A percentile compares a stretch with the other conserved stretches of the same genome.
These are phyloP conservation scores for Lotus japonicus DNA, from an alignment of 306 rosid genomes.

Conservation along the genomic window DNA sequence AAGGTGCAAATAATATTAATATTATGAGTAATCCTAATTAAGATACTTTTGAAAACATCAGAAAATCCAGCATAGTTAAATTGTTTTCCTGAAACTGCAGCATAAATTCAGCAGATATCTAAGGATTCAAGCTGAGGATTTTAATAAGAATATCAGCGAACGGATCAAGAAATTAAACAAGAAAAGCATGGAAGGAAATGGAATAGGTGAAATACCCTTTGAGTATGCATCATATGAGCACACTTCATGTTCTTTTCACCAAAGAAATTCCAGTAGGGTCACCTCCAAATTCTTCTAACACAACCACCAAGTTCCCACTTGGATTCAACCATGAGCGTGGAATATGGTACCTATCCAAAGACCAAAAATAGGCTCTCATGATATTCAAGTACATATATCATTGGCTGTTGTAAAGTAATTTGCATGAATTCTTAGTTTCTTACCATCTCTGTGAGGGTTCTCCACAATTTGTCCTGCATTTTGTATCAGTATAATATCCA, in stretches of 20 bases:
- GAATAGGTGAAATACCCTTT: slow-evolving; percentile 35
- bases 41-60: too few species aligned
- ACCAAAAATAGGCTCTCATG: not conserved
- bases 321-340: slow-evolving; percentile 85
- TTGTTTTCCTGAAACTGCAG: too few species aligned
- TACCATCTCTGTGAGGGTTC: slow-evolving; percentile 83
- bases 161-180: too few species aligned
- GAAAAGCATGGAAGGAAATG: not conserved
- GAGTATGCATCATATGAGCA: slow-evolving; percentile 35
- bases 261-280: slow-evolving; percentile 59
- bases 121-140: too few species aligned
- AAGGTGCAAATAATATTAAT: too few species aligned
- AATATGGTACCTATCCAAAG: slow-evolving; percentile 76
- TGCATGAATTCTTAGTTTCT: slow-evolving; percentile 26
- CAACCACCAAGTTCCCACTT: slow-evolving; percentile 62
- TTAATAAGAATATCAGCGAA: too few species aligned
- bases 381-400: not conserved
- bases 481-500: slow-evolving; percentile 49
- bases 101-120: too few species aligned
- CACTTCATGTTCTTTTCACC: slow-evolving; percentile 48
- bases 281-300: slow-evolving; percentile 95
- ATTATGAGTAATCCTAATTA: too few species aligned
- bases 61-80: not conserved
- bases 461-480: slow-evolving; percentile 57
- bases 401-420: not conserved